phyloP scores from a whole-genome alignment of 1,284 basidiomycete genomes.

The Rhodotorula sp. region DNA sequence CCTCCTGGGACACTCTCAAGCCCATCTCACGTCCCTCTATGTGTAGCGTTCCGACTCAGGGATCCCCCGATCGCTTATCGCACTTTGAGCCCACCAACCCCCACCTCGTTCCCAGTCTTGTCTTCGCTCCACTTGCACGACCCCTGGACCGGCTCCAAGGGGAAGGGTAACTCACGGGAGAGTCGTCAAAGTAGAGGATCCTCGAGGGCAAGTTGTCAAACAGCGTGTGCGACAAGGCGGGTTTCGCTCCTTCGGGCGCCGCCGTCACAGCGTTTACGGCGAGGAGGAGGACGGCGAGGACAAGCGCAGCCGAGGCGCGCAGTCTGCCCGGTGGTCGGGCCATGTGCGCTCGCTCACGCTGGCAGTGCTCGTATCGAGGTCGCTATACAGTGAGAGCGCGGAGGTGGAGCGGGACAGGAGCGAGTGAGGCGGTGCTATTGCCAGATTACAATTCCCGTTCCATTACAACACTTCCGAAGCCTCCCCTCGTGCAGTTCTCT shows the following conservation, averaged over 20 bases:
- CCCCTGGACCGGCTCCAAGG: background rate
- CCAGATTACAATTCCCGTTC: no score
- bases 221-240: constrained; percentile 26
- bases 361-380: no score
- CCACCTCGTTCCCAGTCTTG: background rate
- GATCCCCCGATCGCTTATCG: background rate
- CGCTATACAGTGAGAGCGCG: no score
- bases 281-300: constrained; percentile 2
- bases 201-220: constrained; percentile 71
- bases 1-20: no score
- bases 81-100: background rate
- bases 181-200: constrained; percentile 91
- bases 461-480: no score
- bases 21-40: no score
- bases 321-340: no score
- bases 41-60: no score
- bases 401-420: no score
- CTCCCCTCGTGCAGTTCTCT: background rate
- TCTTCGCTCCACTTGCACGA: no score
- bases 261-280: background rate
- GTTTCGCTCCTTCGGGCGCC: constrained; percentile 18
- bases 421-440: no score
- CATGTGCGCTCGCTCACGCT: no score
- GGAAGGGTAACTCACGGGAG: constrained; percentile 58
- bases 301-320: background rate